Evolutionary conservation across 305 asterid genomes (phyloP), one percentile per base, ranked within the genome.

Genomic region (Fraxinus dipetala): DNA sequence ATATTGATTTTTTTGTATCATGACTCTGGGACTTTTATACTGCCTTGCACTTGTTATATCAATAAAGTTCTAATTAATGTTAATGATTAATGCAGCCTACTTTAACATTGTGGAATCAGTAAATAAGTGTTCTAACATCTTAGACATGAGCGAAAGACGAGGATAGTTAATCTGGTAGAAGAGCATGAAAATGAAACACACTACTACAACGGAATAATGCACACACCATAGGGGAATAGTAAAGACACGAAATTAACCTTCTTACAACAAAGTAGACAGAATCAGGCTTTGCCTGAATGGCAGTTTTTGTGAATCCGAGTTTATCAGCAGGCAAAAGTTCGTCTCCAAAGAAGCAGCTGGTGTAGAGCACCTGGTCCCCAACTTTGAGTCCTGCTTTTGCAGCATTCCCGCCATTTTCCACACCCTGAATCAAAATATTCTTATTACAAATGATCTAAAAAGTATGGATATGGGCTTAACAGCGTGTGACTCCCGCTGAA

Each of bases 261-360:
- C 93, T 92, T 56, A 95, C 89, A 14, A 95, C 97, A 51, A 95
- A 95, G 87, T 95, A 95, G 22, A 95, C 92, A 54, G 97, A 95
- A 54, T 95, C 96, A 1, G 98, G 98, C 90, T 91, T 92, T 0
- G 98, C 98, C 86, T 94, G 94, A 80, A 94, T 91, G 54, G 97
- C 98, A 0, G 98, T 94, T 90, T 95, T 95, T 0, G 98, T 92
- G 81, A 92, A 94, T 20, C 99, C 97, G 20, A 95, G 97, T 89
- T 93, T 95, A 84, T 95, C 98, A 28, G 99, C 97, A 73, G 97
- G 97, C 97, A 98, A 95, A 16, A 94, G 93, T 84, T 95, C 98
- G 82, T 95, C 96, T 9, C 98, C 99, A 45, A 95, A 95, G 91
- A 95, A 94, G 89, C 98, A 92, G 89, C 97, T 95, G 5, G 98